These are phyloP conservation scores for Xylariaceae sp. DNA, from an alignment of 2,329 filamentous ascomycete species.

Conservation along the genomic window DNA sequence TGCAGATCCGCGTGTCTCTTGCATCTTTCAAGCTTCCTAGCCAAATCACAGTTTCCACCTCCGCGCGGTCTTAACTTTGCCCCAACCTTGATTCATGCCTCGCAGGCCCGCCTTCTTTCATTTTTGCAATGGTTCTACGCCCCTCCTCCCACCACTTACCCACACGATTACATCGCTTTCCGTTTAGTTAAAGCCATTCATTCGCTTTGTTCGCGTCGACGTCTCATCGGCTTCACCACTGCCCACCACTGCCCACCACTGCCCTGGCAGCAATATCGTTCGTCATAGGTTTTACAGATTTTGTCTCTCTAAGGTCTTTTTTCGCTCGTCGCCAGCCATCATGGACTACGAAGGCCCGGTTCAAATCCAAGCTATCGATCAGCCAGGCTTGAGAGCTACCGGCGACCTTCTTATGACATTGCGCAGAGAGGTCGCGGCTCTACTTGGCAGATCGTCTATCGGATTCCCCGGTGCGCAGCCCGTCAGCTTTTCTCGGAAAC, in stretches of 20 bases:
- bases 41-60: neutral
- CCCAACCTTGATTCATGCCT: neutral
- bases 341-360: conserved; percentile 14
- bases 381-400: conserved; percentile 61
- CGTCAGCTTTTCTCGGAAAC: conserved; percentile 79
- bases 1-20: neutral
- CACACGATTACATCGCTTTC: neutral
- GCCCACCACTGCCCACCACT: neutral
- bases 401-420: conserved; percentile 55
- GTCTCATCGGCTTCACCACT: neutral
- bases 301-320: neutral
- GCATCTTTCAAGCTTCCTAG: neutral
- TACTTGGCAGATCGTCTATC: conserved; percentile 64
- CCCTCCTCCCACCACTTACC: neutral
- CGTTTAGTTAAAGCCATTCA: neutral
- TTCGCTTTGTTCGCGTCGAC: neutral
- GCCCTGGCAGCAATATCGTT: neutral
- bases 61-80: too few relatives aligned
- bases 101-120: neutral
- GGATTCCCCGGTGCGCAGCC: conserved; percentile 89
- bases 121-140: conserved; percentile 9
- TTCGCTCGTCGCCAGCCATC: neutral
- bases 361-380: conserved; percentile 47
- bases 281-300: neutral
- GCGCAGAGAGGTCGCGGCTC: conserved; percentile 64